These are phyloP conservation scores for Eimeria falciformis DNA, from an alignment of 169 alveolate species.

Conservation along the genomic window DNA sequence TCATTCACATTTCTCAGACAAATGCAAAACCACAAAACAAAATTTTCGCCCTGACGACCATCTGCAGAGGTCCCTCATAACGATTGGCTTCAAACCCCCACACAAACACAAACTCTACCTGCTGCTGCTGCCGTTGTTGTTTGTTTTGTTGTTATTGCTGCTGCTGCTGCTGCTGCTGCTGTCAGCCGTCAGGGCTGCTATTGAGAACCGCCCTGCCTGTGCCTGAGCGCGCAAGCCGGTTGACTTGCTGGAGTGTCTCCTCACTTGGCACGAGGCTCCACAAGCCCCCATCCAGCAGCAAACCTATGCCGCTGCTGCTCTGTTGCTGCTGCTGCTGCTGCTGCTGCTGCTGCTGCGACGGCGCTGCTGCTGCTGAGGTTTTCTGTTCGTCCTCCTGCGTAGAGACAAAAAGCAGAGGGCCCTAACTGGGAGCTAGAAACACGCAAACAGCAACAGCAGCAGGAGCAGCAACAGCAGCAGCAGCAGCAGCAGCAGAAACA, in stretches of 20 bases:
- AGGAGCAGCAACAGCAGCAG: slow-evolving; percentile 31
- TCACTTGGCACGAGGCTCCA: slow-evolving; percentile 11
- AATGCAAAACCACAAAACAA: no score
- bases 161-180: background rate
- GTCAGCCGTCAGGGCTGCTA: background rate
- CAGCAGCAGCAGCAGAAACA: slow-evolving; percentile 18
- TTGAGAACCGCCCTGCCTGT: background rate
- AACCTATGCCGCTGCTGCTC: background rate
- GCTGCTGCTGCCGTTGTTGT: background rate
- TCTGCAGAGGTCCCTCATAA: no score
- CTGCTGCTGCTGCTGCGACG: slow-evolving; percentile 11
- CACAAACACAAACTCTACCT: no score
- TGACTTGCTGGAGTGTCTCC: slow-evolving; percentile 5
- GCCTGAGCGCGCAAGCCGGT: background rate
- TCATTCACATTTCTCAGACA: no score
- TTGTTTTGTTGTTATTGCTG: background rate
- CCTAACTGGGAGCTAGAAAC: background rate
- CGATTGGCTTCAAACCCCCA: no score
- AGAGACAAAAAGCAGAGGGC: background rate
- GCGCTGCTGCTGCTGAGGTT: background rate
- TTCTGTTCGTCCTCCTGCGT: no score
- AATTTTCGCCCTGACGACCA: no score
- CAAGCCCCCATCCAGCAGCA: background rate
- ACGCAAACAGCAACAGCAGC: slow-evolving; percentile 7
- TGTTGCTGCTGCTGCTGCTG: slow-evolving; percentile 49